A percentile compares a stretch with the other conserved stretches of the same genome.
phyloP scores from a whole-genome alignment of 345 rosid genomes.

The Chamaenerion angustifolium region DNA sequence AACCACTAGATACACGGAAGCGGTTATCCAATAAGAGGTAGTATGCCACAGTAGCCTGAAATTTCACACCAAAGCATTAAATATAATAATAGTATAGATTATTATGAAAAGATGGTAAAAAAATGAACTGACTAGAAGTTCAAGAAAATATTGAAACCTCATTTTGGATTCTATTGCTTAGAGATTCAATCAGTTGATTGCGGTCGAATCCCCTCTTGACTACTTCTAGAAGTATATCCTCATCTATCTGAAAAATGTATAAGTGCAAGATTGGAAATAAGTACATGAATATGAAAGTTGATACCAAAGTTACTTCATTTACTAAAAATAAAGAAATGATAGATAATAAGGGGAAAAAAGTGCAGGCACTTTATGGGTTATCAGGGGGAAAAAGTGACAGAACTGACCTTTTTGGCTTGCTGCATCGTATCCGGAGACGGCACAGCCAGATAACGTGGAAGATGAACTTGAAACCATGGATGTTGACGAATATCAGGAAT shows the following conservation, averaged over 20 bases:
- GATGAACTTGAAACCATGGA: slow-evolving; percentile 85
- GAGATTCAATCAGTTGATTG: slow-evolving; percentile 66
- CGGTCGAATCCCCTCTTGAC: slow-evolving; percentile 76
- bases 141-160: slow-evolving; percentile 28
- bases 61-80: slow-evolving; percentile 7
- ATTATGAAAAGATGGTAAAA: no score
- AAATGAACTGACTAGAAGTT: no score
- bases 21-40: slow-evolving; percentile 80
- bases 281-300: not conserved
- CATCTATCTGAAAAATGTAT: slow-evolving; percentile 60
- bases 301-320: not conserved
- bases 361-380: no score
- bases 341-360: no score
- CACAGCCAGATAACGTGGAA: slow-evolving; percentile 92
- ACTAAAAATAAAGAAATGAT: no score
- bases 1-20: slow-evolving; percentile 78
- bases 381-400: no score
- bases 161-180: slow-evolving; percentile 66
- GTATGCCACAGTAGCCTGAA: slow-evolving; percentile 96
- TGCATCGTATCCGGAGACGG: slow-evolving; percentile 95
- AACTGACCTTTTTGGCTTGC: slow-evolving; percentile 87
- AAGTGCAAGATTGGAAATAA: not conserved
- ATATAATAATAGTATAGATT: no score
- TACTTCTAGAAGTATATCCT: slow-evolving; percentile 87
- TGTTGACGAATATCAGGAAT: slow-evolving; percentile 96